Percentiles rank a stretch among this genome's conserved stretches.
phyloP scores from a whole-genome alignment of 768 basidiomycete genomes.

The Boletus speciosus region DNA sequence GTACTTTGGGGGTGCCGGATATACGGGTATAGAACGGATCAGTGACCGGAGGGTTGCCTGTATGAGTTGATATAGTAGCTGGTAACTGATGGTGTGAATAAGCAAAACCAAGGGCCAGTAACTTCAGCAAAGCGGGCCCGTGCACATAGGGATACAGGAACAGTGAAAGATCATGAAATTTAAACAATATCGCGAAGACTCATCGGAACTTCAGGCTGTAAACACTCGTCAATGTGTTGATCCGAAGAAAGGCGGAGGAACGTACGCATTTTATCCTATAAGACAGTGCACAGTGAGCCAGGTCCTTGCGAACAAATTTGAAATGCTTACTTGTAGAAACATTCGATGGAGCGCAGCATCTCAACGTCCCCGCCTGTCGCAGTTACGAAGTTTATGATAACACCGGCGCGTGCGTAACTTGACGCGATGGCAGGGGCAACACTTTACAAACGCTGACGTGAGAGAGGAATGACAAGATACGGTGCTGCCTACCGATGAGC shows the following conservation, averaged over 20 bases:
- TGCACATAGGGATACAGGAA: constrained; percentile 83
- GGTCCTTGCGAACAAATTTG: background rate
- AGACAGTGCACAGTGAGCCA: constrained; percentile 14
- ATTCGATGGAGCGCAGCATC: constrained; percentile 97
- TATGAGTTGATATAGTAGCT: constrained; percentile 49
- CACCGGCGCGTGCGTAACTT: constrained; percentile 79
- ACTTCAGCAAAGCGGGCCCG: constrained; percentile 39
- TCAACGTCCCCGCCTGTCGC: constrained; percentile 98
- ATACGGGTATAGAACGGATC: constrained; percentile 68
- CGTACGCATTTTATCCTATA: constrained; percentile 85
- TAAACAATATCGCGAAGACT: constrained; percentile 87
- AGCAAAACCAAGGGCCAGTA: constrained; percentile 30
- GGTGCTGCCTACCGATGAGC: constrained; percentile 71
- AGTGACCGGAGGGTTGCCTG: constrained; percentile 33
- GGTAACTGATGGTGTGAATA: constrained; percentile 39
- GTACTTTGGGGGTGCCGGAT: constrained; percentile 41
- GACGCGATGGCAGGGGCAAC: constrained; percentile 87
- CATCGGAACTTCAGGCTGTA: constrained; percentile 86
- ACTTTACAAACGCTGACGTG: constrained; percentile 36
- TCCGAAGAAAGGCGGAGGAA: constrained; percentile 6
- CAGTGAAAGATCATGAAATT: constrained; percentile 42
- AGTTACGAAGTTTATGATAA: constrained; percentile 95
- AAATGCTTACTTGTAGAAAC: constrained; percentile 84
- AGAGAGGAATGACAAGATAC: background rate
- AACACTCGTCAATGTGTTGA: constrained; percentile 21